Conservation (phyloP, 2,329 filamentous ascomycete genomes). For the Diaporthe ampelina region DNA sequence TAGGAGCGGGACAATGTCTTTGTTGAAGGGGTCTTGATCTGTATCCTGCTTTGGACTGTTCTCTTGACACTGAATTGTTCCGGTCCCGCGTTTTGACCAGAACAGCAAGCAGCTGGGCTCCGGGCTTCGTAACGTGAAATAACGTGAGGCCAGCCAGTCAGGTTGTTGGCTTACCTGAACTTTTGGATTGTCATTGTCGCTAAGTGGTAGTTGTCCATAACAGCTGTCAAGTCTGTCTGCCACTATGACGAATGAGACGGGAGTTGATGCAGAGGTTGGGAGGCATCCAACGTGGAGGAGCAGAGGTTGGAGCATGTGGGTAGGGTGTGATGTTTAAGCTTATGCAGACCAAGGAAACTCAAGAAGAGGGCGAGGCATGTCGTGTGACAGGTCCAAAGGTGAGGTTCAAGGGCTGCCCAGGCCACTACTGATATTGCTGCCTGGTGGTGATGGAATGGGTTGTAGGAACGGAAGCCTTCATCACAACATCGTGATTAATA, state of each 20-base stretch:
- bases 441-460: background rate
- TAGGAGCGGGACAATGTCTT: background rate
- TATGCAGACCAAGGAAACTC: background rate
- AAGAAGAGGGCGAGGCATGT: background rate
- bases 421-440: slow-evolving; percentile 1
- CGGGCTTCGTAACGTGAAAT: background rate
- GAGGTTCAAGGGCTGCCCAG: slow-evolving; percentile 7
- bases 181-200: slow-evolving; percentile 20
- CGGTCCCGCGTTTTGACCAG: background rate
- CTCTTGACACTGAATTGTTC: background rate
- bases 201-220: background rate
- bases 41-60: background rate
- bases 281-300: background rate
- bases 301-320: background rate
- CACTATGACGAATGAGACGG: background rate
- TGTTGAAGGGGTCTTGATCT: background rate
- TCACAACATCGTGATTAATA: slow-evolving; percentile 3
- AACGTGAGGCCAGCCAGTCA: background rate
- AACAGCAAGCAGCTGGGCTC: background rate
- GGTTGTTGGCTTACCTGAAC: slow-evolving; percentile 31
- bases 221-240: background rate
- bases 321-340: slow-evolving; percentile 4
- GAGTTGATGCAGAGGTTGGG: background rate
- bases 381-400: slow-evolving; percentile 11
- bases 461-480: background rate